Conservation (phyloP, 192 early-diverging fungal species). For the Coemansia sp. region DNA sequence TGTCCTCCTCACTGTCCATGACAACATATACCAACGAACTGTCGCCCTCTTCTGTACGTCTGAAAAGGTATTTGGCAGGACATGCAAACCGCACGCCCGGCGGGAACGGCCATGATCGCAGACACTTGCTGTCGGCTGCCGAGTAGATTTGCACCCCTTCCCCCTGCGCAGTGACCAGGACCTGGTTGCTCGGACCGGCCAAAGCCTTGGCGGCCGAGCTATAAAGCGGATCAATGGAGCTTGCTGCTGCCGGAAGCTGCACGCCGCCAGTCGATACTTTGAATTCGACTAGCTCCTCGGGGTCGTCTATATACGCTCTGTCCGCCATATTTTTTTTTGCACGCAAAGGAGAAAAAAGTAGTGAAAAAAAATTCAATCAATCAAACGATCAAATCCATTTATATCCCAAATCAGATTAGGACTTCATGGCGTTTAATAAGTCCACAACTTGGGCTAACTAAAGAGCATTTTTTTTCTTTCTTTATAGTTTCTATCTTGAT, state of each 20-base stretch:
- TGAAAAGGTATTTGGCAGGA: constrained; percentile 40
- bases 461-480: background rate
- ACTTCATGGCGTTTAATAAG: background rate
- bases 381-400: background rate
- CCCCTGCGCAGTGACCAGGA: constrained; percentile 41
- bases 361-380: constrained; percentile 5
- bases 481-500: background rate
- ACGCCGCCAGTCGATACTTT: constrained; percentile 25
- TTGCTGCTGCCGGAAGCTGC: constrained; percentile 48
- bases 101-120: constrained; percentile 51
- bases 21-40: constrained; percentile 38
- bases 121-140: constrained; percentile 44
- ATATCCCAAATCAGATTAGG: background rate
- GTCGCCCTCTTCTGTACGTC: constrained; percentile 11
- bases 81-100: constrained; percentile 49
- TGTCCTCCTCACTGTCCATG: constrained; percentile 27
- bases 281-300: constrained; percentile 46
- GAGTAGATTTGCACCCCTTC: constrained; percentile 51
- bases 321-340: constrained; percentile 13
- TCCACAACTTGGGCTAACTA: background rate
- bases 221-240: constrained; percentile 35
- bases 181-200: constrained; percentile 15
- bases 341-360: background rate
- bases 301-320: constrained; percentile 38
- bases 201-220: background rate